Evolutionary conservation across 345 rosid genomes (phyloP).

Genomic region (Syzygium aqueum): DNA sequence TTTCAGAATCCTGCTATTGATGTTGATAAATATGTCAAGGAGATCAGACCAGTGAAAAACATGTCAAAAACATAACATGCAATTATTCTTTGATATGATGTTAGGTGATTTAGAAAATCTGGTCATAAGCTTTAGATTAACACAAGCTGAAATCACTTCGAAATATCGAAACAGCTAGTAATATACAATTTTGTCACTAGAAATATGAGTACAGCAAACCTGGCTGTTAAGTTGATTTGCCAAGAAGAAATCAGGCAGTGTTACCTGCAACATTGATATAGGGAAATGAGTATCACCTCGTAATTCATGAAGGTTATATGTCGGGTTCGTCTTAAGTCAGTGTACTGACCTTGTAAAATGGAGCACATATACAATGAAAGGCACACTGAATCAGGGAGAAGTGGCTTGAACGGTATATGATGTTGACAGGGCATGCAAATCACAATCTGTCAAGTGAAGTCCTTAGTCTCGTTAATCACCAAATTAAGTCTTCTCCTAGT

Average conservation of each 20-base stretch:
- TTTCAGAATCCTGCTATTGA: background rate
- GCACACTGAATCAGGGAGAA: no score
- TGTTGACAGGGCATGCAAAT: constrained; percentile 40
- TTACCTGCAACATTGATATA: no score
- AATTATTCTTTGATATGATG: background rate
- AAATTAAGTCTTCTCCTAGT: background rate
- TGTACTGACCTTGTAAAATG: no score
- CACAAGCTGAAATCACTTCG: background rate
- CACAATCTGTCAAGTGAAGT: constrained; percentile 22
- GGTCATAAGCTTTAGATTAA: background rate
- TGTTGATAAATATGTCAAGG: background rate
- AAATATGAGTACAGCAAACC: constrained; percentile 10
- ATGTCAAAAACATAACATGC: background rate
- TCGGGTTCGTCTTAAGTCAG: no score
- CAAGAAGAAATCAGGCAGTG: no score
- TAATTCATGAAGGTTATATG: no score
- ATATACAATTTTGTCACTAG: background rate
- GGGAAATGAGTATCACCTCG: no score
- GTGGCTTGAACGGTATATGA: constrained; percentile 41
- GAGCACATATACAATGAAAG: no score
- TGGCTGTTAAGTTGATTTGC: constrained; percentile 52
- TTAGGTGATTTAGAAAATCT: background rate
- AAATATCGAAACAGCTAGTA: background rate
- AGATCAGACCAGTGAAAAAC: background rate
- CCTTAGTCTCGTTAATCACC: background rate